These are phyloP conservation scores for Xylariaceae sp. DNA, from an alignment of 2,329 filamentous ascomycete species.

Conservation along the genomic window DNA sequence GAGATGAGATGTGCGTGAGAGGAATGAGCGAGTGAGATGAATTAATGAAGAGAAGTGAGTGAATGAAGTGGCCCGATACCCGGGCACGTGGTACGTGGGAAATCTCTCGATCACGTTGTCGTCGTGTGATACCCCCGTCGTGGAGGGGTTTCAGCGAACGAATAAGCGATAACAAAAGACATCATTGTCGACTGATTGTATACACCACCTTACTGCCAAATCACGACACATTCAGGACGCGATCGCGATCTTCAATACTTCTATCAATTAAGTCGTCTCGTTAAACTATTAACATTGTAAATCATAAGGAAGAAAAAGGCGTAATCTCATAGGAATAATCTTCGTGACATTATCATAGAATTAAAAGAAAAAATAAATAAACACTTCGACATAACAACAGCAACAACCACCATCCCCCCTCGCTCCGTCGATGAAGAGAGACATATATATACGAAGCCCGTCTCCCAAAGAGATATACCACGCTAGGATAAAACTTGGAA, in stretches of 20 bases:
- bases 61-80: background rate
- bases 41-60: no score
- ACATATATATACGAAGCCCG: background rate
- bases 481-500: background rate
- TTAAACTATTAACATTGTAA: background rate
- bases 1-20: no score
- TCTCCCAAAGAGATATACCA: background rate
- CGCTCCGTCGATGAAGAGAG: background rate
- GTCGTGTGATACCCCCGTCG: background rate
- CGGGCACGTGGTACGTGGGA: background rate
- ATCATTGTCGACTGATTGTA: background rate
- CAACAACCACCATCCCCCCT: no score
- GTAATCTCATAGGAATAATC: background rate
- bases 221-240: background rate
- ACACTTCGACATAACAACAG: no score
- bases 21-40: no score
- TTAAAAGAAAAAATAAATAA: background rate
- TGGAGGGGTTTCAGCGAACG: background rate
- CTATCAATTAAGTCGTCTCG: no score
- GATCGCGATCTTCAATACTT: no score
- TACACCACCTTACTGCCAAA: background rate
- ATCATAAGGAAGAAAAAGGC: background rate
- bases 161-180: background rate
- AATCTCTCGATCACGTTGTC: background rate
- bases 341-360: background rate